phyloP scores from a whole-genome alignment of 352 stramenopile genomes.

The Pythium dissotocum region DNA sequence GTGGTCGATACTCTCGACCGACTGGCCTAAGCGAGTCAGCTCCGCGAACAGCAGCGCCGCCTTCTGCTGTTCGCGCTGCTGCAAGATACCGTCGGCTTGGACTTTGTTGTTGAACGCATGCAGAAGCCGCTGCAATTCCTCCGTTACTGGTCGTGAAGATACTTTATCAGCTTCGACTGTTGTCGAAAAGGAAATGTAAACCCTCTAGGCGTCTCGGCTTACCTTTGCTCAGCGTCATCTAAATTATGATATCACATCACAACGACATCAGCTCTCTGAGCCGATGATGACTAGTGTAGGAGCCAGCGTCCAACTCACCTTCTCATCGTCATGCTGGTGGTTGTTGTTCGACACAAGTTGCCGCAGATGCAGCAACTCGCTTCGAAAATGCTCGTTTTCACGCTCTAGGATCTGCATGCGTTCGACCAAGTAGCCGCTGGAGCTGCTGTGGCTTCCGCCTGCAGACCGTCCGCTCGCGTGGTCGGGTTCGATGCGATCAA shows the following conservation, averaged over 20 bases:
- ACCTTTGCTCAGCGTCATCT: slow-evolving; percentile 30
- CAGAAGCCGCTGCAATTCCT: slow-evolving; percentile 59
- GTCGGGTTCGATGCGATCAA: slow-evolving; percentile 7
- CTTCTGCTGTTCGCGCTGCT: slow-evolving; percentile 75
- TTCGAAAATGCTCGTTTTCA: slow-evolving; percentile 58
- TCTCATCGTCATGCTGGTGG: slow-evolving; percentile 55
- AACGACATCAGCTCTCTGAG: not conserved
- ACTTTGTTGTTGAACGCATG: slow-evolving; percentile 58
- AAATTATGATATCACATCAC: not conserved
- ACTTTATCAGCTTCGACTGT: not conserved
- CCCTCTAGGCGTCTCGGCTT: not conserved
- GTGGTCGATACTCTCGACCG: slow-evolving; percentile 43
- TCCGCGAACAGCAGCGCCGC: slow-evolving; percentile 69
- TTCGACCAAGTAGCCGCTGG: slow-evolving; percentile 25
- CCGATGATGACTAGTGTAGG: no score
- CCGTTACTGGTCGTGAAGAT: slow-evolving; percentile 28
- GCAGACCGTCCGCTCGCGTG: not conserved
- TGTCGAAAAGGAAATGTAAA: not conserved
- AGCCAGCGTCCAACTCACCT: slow-evolving; percentile 27
- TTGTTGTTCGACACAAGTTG: slow-evolving; percentile 59
- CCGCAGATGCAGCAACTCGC: slow-evolving; percentile 56
- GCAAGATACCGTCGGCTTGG: slow-evolving; percentile 46
- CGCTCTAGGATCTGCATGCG: slow-evolving; percentile 51
- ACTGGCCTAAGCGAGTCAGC: slow-evolving; percentile 49
- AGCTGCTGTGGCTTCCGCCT: not conserved